Base-by-base conservation (phyloP, 2,329 filamentous ascomycete species). In the Cytospora piceae region DNA sequence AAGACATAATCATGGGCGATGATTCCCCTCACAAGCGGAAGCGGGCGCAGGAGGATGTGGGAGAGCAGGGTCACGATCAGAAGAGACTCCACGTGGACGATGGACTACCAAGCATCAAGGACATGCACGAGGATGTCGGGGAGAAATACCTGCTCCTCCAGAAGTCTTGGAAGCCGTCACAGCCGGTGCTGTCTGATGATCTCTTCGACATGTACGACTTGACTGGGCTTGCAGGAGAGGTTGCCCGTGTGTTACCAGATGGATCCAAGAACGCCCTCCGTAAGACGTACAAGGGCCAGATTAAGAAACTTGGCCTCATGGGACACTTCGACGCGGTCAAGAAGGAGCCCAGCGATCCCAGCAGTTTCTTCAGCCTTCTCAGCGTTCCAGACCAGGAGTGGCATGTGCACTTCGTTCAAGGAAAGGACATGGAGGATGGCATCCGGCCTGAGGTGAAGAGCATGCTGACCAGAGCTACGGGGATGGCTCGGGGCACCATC, bases 261-360 rank as follows among this genome's bases (percentile, higher is more conserved):
- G 87, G 87, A 69, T 85, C 88, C 74, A 89, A 89, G 80, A 89
- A 89, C 72, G 85, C 84, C 69, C 79, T 90, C 58, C 83, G 87
- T 31, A 89, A 89, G 74, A 89, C 87, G 20, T 90, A 89, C 79
- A 90, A 90, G 75, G 86, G 86, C 61, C 85, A 89, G 70, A 87
- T 90, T 74, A 89, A 89, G 79, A 83, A 82, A 55, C 77, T 89
- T 37, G 85, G 85, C 42, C 80, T 90, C 31, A 83, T 82, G 61
- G 87, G 87, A 12, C 83, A 86, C 66, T 90, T 88, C 70, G 87
- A 89, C 70, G 79, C 80, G 4, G 77, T 80, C 32, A 87, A 86
- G 77, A 84, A 85, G 71, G 84, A 87, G 52, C 77, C 80, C 24
- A 78, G 81, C 46, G 79, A 80, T 9, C 79, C 80, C 0, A 81